Percentiles rank a stretch among this genome's conserved stretches.
Evolutionary conservation across 495 filamentous ascomycete species (phyloP).

Genomic region (Penicillium cosmopolitanum): DNA sequence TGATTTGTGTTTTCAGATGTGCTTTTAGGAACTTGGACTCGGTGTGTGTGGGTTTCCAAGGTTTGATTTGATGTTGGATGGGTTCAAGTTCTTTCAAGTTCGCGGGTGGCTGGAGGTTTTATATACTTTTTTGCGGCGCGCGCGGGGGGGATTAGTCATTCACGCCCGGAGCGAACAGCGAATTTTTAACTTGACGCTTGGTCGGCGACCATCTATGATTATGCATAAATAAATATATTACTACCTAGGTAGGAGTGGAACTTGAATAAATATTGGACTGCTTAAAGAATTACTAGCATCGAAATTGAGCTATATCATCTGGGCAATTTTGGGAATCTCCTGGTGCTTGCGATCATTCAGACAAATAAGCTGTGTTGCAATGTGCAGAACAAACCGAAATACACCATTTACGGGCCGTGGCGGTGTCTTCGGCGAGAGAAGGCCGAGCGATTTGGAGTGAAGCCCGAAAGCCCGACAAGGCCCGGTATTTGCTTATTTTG

Average conservation of each 20-base stretch:
- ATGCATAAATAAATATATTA: background rate
- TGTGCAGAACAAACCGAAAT: no score
- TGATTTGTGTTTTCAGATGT: background rate
- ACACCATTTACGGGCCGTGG: background rate
- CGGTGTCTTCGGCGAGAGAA: background rate
- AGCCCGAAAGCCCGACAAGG: constrained; percentile 35
- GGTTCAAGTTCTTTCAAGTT: background rate
- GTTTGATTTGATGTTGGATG: background rate
- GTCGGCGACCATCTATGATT: constrained; percentile 1
- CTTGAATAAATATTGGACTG: no score
- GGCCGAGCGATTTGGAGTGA: constrained; percentile 7
- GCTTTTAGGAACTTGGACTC: background rate
- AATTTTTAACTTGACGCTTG: background rate
- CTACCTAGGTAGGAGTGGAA: no score
- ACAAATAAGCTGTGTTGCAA: background rate
- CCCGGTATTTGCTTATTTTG: background rate
- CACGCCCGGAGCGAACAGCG: constrained; percentile 14
- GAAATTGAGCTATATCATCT: no score
- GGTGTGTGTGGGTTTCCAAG: no score
- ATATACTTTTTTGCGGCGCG: constrained; percentile 20
- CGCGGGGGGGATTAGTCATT: constrained; percentile 27
- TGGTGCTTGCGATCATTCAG: background rate
- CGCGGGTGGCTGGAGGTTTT: constrained; percentile 21
- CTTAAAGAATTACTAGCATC: no score
- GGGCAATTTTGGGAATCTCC: background rate